Evolutionary conservation across 2,329 filamentous ascomycete species (phyloP).

Genomic region (Beauveria brongniartii): DNA sequence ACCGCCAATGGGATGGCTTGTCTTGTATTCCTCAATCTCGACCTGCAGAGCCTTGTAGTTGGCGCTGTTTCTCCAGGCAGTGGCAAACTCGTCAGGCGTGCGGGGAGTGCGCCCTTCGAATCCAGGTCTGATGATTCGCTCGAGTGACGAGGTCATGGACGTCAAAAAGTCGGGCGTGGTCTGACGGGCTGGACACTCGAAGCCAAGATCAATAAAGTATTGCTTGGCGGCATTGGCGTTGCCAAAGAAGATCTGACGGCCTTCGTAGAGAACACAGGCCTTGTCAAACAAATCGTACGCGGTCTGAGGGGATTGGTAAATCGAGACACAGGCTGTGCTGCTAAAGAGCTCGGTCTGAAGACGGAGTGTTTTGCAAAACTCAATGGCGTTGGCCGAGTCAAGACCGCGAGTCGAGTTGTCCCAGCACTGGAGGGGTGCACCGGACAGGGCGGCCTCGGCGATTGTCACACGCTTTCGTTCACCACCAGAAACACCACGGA

Average conservation of each 20-base stretch:
- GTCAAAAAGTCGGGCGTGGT: constrained; percentile 67
- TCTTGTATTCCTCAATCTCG: constrained; percentile 50
- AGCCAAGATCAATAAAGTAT: constrained; percentile 61
- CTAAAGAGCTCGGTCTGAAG: constrained; percentile 59
- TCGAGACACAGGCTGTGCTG: constrained; percentile 60
- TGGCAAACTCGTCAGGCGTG: constrained; percentile 54
- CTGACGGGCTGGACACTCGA: constrained; percentile 57
- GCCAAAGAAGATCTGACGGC: constrained; percentile 57
- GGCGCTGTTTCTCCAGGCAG: constrained; percentile 47
- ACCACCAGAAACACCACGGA: constrained; percentile 67
- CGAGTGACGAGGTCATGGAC: constrained; percentile 54
- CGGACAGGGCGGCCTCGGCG: constrained; percentile 51
- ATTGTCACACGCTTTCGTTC: constrained; percentile 63
- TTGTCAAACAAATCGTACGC: constrained; percentile 60
- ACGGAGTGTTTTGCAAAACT: constrained; percentile 64
- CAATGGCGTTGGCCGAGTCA: constrained; percentile 67
- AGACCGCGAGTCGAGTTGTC: constrained; percentile 68
- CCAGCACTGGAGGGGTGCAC: constrained; percentile 56
- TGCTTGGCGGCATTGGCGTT: constrained; percentile 49
- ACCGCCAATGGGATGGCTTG: constrained; percentile 43
- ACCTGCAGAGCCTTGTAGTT: constrained; percentile 42
- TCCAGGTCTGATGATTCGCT: constrained; percentile 47
- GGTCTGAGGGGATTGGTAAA: constrained; percentile 61
- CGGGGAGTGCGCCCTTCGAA: constrained; percentile 49
- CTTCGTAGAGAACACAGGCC: constrained; percentile 50